phyloP scores from a whole-genome alignment of 2,329 filamentous ascomycete genomes.

The Cercospora sojina region DNA sequence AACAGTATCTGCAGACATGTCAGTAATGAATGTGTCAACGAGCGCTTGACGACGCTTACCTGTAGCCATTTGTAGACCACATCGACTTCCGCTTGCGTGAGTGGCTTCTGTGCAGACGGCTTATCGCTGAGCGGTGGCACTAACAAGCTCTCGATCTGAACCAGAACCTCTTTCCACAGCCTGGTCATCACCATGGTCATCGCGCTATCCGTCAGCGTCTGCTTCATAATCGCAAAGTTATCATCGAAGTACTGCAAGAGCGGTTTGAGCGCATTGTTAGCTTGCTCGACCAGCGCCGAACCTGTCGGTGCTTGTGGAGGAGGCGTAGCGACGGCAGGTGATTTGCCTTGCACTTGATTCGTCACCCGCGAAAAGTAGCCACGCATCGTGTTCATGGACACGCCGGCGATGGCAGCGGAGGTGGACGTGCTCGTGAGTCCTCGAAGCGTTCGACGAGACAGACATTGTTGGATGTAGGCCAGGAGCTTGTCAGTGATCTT shows the following conservation, averaged over 20 bases:
- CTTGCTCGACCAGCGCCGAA: conserved; percentile 64
- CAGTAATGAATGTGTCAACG: neutral
- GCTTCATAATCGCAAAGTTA: conserved; percentile 98
- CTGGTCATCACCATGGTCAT: conserved; percentile 99
- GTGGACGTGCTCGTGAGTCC: conserved; percentile 59
- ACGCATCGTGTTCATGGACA: conserved; percentile 60
- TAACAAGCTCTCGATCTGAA: conserved; percentile 83
- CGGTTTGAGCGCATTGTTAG: conserved; percentile 77
- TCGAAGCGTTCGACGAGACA: conserved; percentile 79
- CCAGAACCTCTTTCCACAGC: conserved; percentile 94
- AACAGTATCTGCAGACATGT: conserved; percentile 61
- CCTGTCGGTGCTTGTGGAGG: conserved; percentile 16
- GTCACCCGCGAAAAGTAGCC: conserved; percentile 56
- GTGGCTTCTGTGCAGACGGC: conserved; percentile 76
- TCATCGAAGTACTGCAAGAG: conserved; percentile 95
- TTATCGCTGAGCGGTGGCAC: conserved; percentile 96
- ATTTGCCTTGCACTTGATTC: conserved; percentile 40
- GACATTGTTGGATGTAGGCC: conserved; percentile 83
- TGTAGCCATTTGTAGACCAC: conserved; percentile 94
- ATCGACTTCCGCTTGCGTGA: conserved; percentile 85
- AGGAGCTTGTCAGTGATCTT: conserved; percentile 98
- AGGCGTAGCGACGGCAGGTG: conserved; percentile 25
- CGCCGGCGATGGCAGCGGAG: conserved; percentile 56
- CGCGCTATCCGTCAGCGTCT: conserved; percentile 89
- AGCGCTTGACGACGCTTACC: conserved; percentile 29